Conservation (phyloP, 495 filamentous ascomycete genomes). For the Penicillium canariense region DNA sequence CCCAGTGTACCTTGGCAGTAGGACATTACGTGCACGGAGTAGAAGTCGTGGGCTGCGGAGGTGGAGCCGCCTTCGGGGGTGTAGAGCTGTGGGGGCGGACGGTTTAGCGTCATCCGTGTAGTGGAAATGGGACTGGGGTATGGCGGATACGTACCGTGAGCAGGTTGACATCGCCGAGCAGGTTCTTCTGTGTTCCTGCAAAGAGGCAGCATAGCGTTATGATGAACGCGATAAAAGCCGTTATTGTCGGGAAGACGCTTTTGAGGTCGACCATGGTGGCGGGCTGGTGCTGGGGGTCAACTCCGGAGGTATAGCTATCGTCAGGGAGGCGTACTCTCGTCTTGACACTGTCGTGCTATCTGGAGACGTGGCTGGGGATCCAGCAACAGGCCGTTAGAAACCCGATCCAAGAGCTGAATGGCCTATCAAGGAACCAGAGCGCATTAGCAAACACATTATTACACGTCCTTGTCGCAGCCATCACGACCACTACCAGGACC, state of each 20-base stretch:
- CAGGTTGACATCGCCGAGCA: constrained; percentile 63
- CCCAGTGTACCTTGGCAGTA: constrained; percentile 64
- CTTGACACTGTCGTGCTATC: too few relatives aligned
- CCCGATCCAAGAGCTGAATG: too few relatives aligned
- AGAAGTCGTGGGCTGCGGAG: constrained; percentile 67
- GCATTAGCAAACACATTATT: too few relatives aligned
- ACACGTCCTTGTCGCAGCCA: too few relatives aligned
- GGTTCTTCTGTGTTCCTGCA: constrained; percentile 58
- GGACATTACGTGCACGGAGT: constrained; percentile 67
- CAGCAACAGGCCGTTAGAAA: too few relatives aligned
- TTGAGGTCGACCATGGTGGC: constrained; percentile 14
- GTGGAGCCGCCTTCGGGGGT: constrained; percentile 45
- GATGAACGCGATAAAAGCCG: constrained; percentile 60
- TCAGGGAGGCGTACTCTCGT: too few relatives aligned
- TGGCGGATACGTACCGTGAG: constrained; percentile 52
- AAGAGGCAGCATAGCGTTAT: constrained; percentile 68
- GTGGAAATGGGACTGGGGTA: not conserved
- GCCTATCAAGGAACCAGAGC: too few relatives aligned
- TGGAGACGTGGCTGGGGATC: too few relatives aligned
- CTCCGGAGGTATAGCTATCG: too few relatives aligned
- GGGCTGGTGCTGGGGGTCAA: not conserved
- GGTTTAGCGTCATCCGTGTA: too few relatives aligned
- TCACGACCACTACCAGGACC: too few relatives aligned
- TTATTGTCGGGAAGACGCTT: constrained; percentile 24
- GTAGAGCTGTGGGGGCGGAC: constrained; percentile 30